Evolutionary conservation across 176 grass and related monocot genomes (phyloP).

Genomic region (Microstegium vimineum): DNA sequence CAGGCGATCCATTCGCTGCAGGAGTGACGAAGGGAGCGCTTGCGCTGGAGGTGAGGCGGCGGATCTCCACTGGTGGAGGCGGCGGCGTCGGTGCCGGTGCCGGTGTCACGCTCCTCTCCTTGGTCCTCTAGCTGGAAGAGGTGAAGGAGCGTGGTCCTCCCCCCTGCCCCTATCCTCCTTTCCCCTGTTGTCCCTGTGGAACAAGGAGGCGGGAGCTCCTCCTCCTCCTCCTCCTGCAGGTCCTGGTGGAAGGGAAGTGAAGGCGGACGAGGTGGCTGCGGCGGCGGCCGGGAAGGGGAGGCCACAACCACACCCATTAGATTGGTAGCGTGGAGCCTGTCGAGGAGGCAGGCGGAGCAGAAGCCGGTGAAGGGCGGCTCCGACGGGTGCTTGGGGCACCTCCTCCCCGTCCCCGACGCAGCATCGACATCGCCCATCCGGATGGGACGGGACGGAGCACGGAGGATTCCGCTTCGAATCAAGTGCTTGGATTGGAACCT

Average conservation of each 20-base stretch:
- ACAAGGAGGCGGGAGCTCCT: not conserved
- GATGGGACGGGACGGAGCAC: not conserved
- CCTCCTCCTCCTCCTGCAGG: constrained; percentile 2
- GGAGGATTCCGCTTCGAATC: not conserved
- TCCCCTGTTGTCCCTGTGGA: not conserved
- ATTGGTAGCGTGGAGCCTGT: constrained; percentile 43
- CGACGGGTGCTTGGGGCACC: constrained; percentile 51
- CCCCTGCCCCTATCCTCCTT: not conserved
- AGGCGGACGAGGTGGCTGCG: not conserved
- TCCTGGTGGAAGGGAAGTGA: not conserved
- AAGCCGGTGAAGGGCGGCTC: constrained; percentile 53
- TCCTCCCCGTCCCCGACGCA: constrained; percentile 2
- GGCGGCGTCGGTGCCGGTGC: not conserved
- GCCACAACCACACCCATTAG: not conserved
- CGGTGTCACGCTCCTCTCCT: not conserved
- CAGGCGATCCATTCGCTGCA: constrained; percentile 63
- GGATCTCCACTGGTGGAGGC: not conserved
- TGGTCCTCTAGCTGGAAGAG: constrained; percentile 64
- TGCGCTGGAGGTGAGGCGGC: constrained; percentile 29
- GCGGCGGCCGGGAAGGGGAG: not conserved
- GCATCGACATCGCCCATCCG: constrained; percentile 10
- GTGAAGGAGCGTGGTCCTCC: constrained; percentile 44
- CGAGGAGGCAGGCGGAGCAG: constrained; percentile 64
- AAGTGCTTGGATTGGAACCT: not conserved
- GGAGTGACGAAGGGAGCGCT: constrained; percentile 51